Evolutionary conservation across 225 moss, liverwort and hornwort genomes (phyloP).

Genomic region (Physcomitrium patens): DNA sequence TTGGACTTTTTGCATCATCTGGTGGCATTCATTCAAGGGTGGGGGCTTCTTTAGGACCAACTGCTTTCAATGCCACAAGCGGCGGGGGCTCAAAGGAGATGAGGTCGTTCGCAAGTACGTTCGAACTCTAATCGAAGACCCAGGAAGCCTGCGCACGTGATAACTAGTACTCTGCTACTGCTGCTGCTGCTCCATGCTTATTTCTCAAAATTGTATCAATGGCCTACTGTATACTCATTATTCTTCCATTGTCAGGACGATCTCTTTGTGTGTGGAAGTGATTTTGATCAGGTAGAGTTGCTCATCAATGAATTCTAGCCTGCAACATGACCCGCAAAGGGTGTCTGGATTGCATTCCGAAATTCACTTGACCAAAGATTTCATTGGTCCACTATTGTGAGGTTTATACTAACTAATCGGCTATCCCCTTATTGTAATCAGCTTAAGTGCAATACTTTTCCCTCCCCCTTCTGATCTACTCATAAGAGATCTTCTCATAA

Average conservation of each 20-base stretch:
- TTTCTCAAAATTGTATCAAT: constrained; percentile 31
- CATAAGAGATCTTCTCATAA: not conserved
- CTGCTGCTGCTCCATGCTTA: not conserved
- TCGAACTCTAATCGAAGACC: constrained; percentile 92
- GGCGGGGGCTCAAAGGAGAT: constrained; percentile 91
- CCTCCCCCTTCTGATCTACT: not conserved
- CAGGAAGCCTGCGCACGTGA: constrained; percentile 57
- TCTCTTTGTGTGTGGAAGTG: constrained; percentile 28
- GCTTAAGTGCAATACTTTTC: not conserved
- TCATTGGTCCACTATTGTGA: constrained; percentile 34
- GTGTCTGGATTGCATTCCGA: constrained; percentile 18
- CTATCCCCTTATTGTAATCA: constrained; percentile 22
- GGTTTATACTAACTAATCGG: constrained; percentile 33
- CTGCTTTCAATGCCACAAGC: constrained; percentile 99
- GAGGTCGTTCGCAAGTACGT: constrained; percentile 99
- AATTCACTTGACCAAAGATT: constrained; percentile 28
- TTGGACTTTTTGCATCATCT: constrained; percentile 55
- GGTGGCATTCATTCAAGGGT: constrained; percentile 61
- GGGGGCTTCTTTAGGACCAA: constrained; percentile 81
- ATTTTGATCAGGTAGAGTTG: constrained; percentile 30
- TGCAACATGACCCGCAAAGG: not conserved
- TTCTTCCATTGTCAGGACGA: constrained; percentile 28
- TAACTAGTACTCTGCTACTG: not conserved
- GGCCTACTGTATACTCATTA: constrained; percentile 21
- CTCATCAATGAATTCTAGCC: not conserved